Evolutionary conservation across 768 basidiomycete genomes (phyloP).

Genomic region (Postia placenta): DNA sequence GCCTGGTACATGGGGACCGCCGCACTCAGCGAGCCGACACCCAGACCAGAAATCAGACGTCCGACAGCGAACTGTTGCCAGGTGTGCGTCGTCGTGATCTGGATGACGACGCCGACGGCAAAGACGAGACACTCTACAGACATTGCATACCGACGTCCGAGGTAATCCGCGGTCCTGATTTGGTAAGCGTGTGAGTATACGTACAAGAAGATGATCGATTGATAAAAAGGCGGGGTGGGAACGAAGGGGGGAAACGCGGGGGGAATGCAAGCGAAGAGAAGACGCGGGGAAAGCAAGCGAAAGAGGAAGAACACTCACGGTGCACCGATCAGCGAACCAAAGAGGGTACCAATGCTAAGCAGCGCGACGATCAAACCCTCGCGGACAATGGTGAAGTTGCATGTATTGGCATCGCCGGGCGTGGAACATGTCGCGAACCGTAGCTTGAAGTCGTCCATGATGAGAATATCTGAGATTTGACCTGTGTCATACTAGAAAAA

Average conservation of each 20-base stretch:
- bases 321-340: slow-evolving; percentile 57
- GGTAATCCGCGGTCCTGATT: slow-evolving; percentile 50
- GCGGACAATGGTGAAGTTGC: slow-evolving; percentile 49
- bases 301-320: slow-evolving; percentile 33
- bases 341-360: slow-evolving; percentile 63
- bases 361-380: slow-evolving; percentile 66
- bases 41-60: slow-evolving; percentile 59
- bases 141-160: slow-evolving; percentile 68
- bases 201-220: background rate
- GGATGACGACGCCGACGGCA: slow-evolving; percentile 54
- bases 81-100: slow-evolving; percentile 39
- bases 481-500: slow-evolving; percentile 56
- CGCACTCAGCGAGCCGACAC: slow-evolving; percentile 61
- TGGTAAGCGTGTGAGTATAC: background rate
- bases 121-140: slow-evolving; percentile 51
- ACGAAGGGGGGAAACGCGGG: background rate
- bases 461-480: slow-evolving; percentile 70
- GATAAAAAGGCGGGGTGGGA: background rate
- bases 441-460: slow-evolving; percentile 63
- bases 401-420: slow-evolving; percentile 33
- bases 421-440: slow-evolving; percentile 53
- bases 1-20: slow-evolving; percentile 73
- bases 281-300: background rate
- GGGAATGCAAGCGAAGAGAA: slow-evolving; percentile 1
- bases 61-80: slow-evolving; percentile 71